A percentile compares a stretch with the other conserved stretches of the same genome.
Conservation (phyloP, 371 early-diverging fungal genomes). For the Caulochytrium protostelioides region DNA sequence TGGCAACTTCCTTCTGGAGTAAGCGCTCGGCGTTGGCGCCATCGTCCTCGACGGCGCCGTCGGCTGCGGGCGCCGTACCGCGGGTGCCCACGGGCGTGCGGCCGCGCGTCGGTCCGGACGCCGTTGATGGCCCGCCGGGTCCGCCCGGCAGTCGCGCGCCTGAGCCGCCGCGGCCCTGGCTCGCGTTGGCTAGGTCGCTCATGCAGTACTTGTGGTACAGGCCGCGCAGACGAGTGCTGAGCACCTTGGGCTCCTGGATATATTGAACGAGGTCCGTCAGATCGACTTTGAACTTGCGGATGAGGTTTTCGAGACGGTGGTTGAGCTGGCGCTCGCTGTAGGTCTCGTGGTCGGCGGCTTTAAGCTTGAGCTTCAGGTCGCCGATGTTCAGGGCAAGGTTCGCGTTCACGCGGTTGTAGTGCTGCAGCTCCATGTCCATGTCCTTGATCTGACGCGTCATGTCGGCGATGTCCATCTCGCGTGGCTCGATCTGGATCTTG, state of each 20-base stretch:
- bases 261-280: conserved; percentile 19
- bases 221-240: conserved; percentile 10
- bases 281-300: conserved; percentile 25
- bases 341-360: conserved; percentile 27
- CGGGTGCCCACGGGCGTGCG: not conserved
- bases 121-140: not conserved
- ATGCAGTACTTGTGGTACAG: conserved; percentile 28
- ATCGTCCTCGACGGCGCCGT: not conserved
- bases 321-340: conserved; percentile 12
- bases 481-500: conserved; percentile 31
- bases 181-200: conserved; percentile 2
- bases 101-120: not conserved
- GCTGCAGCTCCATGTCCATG: conserved; percentile 31
- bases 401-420: conserved; percentile 19
- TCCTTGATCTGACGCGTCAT: conserved; percentile 31
- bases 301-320: conserved; percentile 10
- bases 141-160: not conserved
- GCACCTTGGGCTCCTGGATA: conserved; percentile 24
- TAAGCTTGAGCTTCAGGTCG: conserved; percentile 26
- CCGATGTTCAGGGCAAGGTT: conserved; percentile 21
- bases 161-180: too few relatives aligned
- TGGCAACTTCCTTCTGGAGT: conserved; percentile 19
- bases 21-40: not conserved
- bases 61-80: not conserved
- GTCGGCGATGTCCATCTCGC: conserved; percentile 28